Evolutionary conservation across 2,329 filamentous ascomycete species (phyloP).

Genomic region (Scedosporium apiospermum): DNA sequence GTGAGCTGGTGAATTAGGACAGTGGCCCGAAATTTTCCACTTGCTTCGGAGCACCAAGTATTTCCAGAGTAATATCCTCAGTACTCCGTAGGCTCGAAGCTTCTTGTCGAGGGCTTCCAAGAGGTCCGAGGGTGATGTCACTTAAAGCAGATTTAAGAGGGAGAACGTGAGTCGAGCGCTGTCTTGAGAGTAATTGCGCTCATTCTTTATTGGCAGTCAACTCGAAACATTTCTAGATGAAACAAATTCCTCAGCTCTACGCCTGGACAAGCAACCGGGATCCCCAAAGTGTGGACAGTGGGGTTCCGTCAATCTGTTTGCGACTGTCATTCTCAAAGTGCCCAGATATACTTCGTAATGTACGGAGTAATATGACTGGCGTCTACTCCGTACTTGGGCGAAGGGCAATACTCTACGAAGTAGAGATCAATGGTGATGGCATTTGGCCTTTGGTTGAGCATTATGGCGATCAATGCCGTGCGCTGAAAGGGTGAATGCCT

Average conservation of each 20-base stretch:
- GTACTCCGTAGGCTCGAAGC: no score
- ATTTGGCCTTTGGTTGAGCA: not conserved
- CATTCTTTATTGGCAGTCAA: not conserved
- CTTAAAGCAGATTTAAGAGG: no score
- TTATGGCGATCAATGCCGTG: slow-evolving; percentile 4
- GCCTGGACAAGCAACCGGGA: not conserved
- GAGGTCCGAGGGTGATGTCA: no score
- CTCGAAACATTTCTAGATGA: slow-evolving; percentile 4
- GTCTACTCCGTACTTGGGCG: not conserved
- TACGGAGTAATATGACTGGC: not conserved
- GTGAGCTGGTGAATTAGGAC: not conserved
- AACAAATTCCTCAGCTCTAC: not conserved
- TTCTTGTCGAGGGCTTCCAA: no score
- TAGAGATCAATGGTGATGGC: not conserved
- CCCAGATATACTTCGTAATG: not conserved
- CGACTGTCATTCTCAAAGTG: not conserved
- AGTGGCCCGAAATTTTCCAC: not conserved
- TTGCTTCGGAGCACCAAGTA: no score
- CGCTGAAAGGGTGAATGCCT: not conserved
- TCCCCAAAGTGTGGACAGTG: not conserved
- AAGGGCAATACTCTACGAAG: no score
- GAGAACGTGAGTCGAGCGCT: no score
- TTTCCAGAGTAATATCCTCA: no score
- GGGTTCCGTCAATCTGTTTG: not conserved
- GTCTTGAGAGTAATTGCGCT: no score